Percentiles rank a stretch among this genome's conserved stretches.
Evolutionary conservation across 257 asterid species (phyloP).

Genomic region (Nicotiana undulata): DNA sequence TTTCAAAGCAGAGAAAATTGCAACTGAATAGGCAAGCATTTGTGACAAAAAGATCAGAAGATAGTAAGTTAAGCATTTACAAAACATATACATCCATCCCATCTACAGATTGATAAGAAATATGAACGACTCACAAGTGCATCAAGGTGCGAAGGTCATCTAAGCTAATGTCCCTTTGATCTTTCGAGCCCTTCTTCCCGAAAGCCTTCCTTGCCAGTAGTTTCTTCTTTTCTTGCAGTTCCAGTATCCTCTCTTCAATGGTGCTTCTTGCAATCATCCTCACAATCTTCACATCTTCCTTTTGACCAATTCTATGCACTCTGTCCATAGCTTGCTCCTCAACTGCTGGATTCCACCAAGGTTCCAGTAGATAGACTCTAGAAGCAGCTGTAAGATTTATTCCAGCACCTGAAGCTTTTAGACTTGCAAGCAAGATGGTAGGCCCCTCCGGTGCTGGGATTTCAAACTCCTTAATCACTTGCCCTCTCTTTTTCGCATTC

Average conservation of each 20-base stretch:
- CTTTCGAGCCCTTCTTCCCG: conserved; percentile 35
- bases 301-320: conserved; percentile 89
- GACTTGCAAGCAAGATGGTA: conserved; percentile 73
- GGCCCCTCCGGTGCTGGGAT: conserved; percentile 53
- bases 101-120: not conserved
- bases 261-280: conserved; percentile 70
- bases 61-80: not conserved
- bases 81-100: not conserved
- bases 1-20: not conserved
- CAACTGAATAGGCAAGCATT: not conserved
- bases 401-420: conserved; percentile 76
- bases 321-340: conserved; percentile 98
- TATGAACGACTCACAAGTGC: conserved; percentile 33
- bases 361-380: conserved; percentile 71
- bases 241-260: conserved; percentile 67
- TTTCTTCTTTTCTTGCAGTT: conserved; percentile 68
- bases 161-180: conserved; percentile 44
- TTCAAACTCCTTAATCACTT: conserved; percentile 56
- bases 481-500: conserved; percentile 53
- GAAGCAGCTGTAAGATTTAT: conserved; percentile 81
- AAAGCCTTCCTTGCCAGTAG: conserved; percentile 63
- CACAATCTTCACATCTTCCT: conserved; percentile 58
- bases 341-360: conserved; percentile 98
- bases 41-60: not conserved
- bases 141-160: conserved; percentile 66